phyloP scores from a whole-genome alignment of 1,284 basidiomycete species.

The Puccinia hordei region DNA sequence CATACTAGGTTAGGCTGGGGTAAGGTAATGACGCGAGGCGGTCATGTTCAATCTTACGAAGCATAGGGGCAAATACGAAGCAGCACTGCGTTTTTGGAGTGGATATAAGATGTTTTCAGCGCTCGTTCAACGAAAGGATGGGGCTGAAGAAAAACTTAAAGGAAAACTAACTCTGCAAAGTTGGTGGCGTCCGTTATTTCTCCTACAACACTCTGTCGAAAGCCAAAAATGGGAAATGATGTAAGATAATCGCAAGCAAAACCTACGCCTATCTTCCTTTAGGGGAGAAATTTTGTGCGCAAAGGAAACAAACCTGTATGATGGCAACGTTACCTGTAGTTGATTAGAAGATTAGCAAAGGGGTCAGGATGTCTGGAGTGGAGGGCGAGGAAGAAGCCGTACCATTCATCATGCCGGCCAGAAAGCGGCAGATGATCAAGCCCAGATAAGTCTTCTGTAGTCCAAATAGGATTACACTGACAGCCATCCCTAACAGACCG shows the following conservation, averaged over 20 bases:
- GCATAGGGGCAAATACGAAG: conserved; percentile 37
- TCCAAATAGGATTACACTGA: conserved; percentile 47
- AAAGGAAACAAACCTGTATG: conserved; percentile 23
- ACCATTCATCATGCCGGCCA: conserved; percentile 51
- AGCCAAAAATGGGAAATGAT: conserved; percentile 4
- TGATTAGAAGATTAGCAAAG: background rate
- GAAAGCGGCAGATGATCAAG: conserved; percentile 34
- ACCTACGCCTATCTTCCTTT: background rate
- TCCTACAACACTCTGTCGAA: conserved; percentile 17
- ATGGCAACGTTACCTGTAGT: conserved; percentile 40
- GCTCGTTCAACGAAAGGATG: background rate
- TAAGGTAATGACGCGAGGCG: background rate
- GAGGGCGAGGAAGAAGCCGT: background rate
- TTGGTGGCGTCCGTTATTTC: conserved; percentile 47
- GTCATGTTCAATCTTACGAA: conserved; percentile 21
- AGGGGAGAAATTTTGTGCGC: background rate
- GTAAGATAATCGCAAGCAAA: background rate
- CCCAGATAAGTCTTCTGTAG: conserved; percentile 44
- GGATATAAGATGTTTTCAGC: background rate
- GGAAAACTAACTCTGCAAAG: conserved; percentile 34
- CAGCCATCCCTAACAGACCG: conserved; percentile 52
- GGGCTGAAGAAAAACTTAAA: background rate
- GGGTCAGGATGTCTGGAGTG: background rate
- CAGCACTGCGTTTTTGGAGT: conserved; percentile 9
- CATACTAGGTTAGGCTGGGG: background rate